Percentiles rank a stretch among this genome's conserved stretches.
Evolutionary conservation across 2,329 filamentous ascomycete genomes (phyloP).

Genomic region (Byssochlamys sp.): DNA sequence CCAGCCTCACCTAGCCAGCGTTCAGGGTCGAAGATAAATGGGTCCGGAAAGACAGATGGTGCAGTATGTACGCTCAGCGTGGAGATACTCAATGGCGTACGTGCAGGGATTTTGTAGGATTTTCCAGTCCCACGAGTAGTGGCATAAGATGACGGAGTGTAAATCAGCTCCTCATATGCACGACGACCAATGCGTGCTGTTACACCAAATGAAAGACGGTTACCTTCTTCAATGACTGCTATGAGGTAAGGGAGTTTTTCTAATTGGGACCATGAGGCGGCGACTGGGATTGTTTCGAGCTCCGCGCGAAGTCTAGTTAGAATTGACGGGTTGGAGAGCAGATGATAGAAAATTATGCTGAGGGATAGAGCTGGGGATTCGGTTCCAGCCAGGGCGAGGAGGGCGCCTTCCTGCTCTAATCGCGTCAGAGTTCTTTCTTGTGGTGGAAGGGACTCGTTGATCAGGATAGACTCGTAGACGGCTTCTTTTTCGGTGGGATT

Average conservation of each 20-base stretch:
- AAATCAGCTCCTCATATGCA: no score
- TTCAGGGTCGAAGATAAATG: no score
- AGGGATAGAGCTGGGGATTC: conserved; percentile 19
- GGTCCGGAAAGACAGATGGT: no score
- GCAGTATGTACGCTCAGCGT: no score
- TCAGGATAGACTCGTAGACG: no score
- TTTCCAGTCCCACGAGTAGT: not conserved
- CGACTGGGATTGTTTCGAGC: conserved; percentile 5
- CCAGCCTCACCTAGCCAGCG: no score
- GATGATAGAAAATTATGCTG: conserved; percentile 9
- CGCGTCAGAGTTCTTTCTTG: no score
- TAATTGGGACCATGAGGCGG: conserved; percentile 15
- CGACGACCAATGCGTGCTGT: conserved; percentile 27
- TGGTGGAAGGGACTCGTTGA: no score
- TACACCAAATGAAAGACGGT: conserved; percentile 29
- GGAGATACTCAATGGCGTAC: no score
- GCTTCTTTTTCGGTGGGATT: no score
- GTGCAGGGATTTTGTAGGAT: conserved; percentile 1
- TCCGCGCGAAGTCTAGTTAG: conserved; percentile 11
- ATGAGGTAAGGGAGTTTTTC: conserved; percentile 34
- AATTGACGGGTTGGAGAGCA: conserved; percentile 12
- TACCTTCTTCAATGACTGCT: conserved; percentile 26
- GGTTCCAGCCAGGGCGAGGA: conserved; percentile 11
- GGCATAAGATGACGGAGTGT: conserved; percentile 1
- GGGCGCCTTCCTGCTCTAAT: conserved; percentile 12